Evolutionary conservation across 192 early-diverging fungal genomes (phyloP), one percentile per base, ranked within the genome.

Genomic region (Backusella australiensis): DNA sequence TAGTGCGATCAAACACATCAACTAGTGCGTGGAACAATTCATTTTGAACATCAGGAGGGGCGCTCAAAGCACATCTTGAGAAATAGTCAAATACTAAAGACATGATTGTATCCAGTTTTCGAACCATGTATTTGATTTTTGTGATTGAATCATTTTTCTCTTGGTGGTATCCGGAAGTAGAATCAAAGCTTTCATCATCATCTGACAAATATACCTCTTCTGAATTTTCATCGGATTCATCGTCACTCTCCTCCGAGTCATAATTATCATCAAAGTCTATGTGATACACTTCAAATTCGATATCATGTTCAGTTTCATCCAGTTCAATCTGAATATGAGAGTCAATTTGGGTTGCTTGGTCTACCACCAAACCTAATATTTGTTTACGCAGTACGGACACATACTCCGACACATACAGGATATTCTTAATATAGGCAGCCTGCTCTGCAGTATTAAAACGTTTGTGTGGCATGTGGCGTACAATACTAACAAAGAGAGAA

Each of bases 241-340:
- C 81, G 0, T 74, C 80, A 69, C 84, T 84, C 21, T 80, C 80
- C 4, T 86, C 85, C 3, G 78, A 80, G 44, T 75, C 35, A 75
- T 81, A 81, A 46, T 81, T 17, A 17, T 75, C 69, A 49, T 84
- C 83, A n/a, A 79, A 78, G 36, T 86, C 77, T 46, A 80, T 65
- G 32, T 83, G 72, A 41, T 77, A 79, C 4, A 84, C 77, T 9
- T 87, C 77, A 17, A 85, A 74, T 63, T 81, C 77, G 7, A 80
- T 74, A 38, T 90, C 88, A 69, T 94, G 92, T 23, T 92, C 91
- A 32, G 94, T 76, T 17, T 98, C 96, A 35, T 97, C 96, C 36
- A 97, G 73, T 68, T 95, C 96, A 2, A 92, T 88, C 77, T 98
- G 97, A 71, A 98, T 95, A 75, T 96, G 96, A 15, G 92, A 97